Conservation (phyloP, 106 monocot species). For the Dendrobium chrysotoxum region DNA sequence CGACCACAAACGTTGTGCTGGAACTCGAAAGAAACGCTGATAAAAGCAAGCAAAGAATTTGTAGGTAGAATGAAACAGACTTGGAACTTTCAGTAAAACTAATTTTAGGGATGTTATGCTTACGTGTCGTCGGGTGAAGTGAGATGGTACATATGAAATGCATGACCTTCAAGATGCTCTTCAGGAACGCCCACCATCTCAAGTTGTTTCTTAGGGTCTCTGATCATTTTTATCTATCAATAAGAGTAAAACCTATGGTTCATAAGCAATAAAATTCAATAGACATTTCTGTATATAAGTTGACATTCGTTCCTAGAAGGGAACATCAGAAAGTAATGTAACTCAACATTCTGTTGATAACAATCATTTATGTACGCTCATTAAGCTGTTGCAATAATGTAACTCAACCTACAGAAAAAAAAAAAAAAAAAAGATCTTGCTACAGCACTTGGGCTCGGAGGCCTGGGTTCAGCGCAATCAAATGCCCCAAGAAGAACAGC, state of each 20-base stretch:
- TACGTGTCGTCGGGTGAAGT: slow-evolving; percentile 93
- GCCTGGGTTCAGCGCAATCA: neutral
- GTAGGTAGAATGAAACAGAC: neutral
- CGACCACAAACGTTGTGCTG: slow-evolving; percentile 96
- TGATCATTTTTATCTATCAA: slow-evolving; percentile 70
- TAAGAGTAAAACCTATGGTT: neutral
- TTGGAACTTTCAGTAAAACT: neutral
- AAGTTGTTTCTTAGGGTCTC: slow-evolving; percentile 64
- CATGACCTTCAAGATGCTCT: slow-evolving; percentile 77
- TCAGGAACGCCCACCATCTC: slow-evolving; percentile 90
- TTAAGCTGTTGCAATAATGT: too few relatives aligned
- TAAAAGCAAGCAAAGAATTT: neutral
- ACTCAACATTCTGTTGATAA: neutral
- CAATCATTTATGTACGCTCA: neutral
- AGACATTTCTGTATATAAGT: neutral
- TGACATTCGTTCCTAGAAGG: neutral
- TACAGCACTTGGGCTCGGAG: too few relatives aligned
- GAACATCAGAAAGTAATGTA: neutral
- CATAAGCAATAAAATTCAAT: neutral
- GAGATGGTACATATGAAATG: slow-evolving; percentile 92
- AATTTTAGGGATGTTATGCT: slow-evolving; percentile 1
- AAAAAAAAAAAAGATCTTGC: too few relatives aligned
- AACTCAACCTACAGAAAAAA: too few relatives aligned
- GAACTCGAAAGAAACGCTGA: slow-evolving; percentile 93
- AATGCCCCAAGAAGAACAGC: neutral